These are phyloP conservation scores for Calvatia gigantea DNA, from an alignment of 768 basidiomycete genomes.

Conservation along the genomic window DNA sequence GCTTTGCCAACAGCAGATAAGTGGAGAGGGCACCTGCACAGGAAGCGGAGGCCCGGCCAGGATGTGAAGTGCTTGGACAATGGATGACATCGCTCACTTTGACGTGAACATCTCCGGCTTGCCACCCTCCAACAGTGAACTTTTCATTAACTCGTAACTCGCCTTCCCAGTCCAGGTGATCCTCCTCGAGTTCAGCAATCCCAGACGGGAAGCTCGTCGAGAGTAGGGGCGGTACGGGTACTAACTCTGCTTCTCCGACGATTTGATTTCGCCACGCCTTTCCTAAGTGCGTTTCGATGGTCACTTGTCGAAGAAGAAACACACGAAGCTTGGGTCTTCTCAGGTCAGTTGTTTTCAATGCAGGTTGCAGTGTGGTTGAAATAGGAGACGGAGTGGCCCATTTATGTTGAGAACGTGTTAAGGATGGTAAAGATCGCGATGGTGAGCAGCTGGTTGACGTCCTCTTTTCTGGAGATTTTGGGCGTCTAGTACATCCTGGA, in stretches of 20 bases:
- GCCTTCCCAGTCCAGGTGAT: constrained; percentile 62
- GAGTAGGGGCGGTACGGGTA: constrained; percentile 38
- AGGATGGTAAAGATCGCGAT: constrained; percentile 19
- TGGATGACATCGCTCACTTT: constrained; percentile 27
- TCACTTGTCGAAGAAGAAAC: constrained; percentile 48
- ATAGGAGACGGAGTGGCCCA: too few relatives aligned
- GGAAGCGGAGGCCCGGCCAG: not conserved
- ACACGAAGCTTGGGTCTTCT: constrained; percentile 29
- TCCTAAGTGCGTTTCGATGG: constrained; percentile 29
- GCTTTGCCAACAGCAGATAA: not conserved
- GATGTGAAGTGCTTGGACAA: not conserved
- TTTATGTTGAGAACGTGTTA: not conserved
- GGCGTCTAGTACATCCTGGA: constrained; percentile 10
- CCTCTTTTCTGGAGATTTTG: not conserved
- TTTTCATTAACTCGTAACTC: constrained; percentile 37
- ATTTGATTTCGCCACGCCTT: constrained; percentile 35
- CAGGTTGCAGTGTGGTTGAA: too few relatives aligned
- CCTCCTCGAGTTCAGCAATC: constrained; percentile 27
- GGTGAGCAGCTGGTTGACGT: not conserved
- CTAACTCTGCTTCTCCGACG: constrained; percentile 48
- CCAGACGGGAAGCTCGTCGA: constrained; percentile 16
- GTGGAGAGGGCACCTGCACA: not conserved
- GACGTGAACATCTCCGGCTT: constrained; percentile 36
- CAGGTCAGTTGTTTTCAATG: not conserved
- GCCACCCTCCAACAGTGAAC: constrained; percentile 43